Percentiles rank a stretch among this genome's conserved stretches.
These are phyloP conservation scores for Chamaenerion angustifolium DNA, from an alignment of 345 rosid genomes.

Conservation along the genomic window DNA sequence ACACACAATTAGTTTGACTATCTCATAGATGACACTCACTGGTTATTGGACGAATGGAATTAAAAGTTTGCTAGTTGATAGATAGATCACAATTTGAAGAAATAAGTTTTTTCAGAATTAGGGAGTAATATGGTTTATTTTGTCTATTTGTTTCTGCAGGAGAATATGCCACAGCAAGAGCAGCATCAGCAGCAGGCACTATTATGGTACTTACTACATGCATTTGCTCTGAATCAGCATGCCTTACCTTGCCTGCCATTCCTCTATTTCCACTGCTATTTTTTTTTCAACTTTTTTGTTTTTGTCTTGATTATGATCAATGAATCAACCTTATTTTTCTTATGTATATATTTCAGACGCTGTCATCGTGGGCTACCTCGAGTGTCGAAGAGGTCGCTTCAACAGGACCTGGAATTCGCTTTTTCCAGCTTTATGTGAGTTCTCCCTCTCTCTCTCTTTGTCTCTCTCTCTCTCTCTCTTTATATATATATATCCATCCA, in stretches of 20 bases:
- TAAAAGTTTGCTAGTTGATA: too few relatives aligned
- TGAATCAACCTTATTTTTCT: background rate
- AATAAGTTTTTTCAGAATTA: too few relatives aligned
- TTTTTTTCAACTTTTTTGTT: background rate
- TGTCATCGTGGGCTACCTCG: constrained; percentile 89
- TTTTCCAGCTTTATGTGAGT: constrained; percentile 91
- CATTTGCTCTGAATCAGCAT: constrained; percentile 1
- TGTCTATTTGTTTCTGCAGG: constrained; percentile 38
- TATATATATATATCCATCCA: too few relatives aligned
- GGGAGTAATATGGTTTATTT: background rate
- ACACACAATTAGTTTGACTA: too few relatives aligned
- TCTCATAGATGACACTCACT: too few relatives aligned
- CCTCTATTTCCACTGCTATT: background rate
- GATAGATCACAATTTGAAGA: too few relatives aligned
- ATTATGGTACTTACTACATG: constrained; percentile 50
- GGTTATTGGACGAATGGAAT: too few relatives aligned
- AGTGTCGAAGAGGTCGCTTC: constrained; percentile 96
- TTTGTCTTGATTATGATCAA: background rate
- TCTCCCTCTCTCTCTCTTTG: too few relatives aligned
- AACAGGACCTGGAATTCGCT: constrained; percentile 83
- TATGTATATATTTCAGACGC: constrained; percentile 30
- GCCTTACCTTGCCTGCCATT: background rate
- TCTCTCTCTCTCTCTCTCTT: too few relatives aligned
- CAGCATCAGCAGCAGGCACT: constrained; percentile 76
- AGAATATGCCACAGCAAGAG: constrained; percentile 87